Percentiles rank a stretch among this genome's conserved stretches.
phyloP scores from a whole-genome alignment of 768 basidiomycete species.

The Dioszegia crocea region DNA sequence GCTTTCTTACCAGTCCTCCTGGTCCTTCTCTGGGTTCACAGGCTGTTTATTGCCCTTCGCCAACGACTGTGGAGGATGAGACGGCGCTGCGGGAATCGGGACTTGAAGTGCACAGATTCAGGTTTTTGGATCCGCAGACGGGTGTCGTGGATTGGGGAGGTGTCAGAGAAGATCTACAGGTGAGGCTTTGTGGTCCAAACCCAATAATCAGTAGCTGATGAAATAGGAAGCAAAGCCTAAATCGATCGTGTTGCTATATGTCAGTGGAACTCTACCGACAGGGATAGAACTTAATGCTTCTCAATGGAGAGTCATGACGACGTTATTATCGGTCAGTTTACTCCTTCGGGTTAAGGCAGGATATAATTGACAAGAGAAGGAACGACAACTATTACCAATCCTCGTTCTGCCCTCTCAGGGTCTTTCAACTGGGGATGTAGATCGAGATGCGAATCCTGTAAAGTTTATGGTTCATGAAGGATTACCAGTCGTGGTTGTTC shows the following conservation, averaged over 20 bases:
- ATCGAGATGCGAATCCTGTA: slow-evolving; percentile 43
- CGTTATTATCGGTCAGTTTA: slow-evolving; percentile 47
- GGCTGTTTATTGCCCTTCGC: slow-evolving; percentile 40
- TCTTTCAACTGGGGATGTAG: slow-evolving; percentile 38
- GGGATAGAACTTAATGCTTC: slow-evolving; percentile 38
- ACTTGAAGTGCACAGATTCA: slow-evolving; percentile 37
- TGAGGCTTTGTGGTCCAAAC: neutral
- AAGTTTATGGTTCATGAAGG: slow-evolving; percentile 45
- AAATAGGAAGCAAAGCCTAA: slow-evolving; percentile 56
- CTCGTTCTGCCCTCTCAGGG: slow-evolving; percentile 45
- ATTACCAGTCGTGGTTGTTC: slow-evolving; percentile 42
- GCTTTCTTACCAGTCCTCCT: slow-evolving; percentile 19
- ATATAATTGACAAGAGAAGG: slow-evolving; percentile 40
- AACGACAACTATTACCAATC: slow-evolving; percentile 41
- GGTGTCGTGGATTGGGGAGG: slow-evolving; percentile 46
- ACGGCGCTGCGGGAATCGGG: slow-evolving; percentile 38
- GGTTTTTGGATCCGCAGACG: slow-evolving; percentile 38
- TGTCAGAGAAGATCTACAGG: slow-evolving; percentile 39
- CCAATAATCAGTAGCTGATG: slow-evolving; percentile 15
- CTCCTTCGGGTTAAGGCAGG: neutral
- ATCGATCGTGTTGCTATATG: slow-evolving; percentile 70
- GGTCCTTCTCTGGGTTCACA: slow-evolving; percentile 11
- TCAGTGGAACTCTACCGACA: slow-evolving; percentile 54
- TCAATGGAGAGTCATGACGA: slow-evolving; percentile 44
- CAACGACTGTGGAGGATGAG: slow-evolving; percentile 41